Percentiles rank a stretch among this genome's conserved stretches.
phyloP scores from a whole-genome alignment of 2,329 filamentous ascomycete genomes.

The Colletotrichum paranaense region DNA sequence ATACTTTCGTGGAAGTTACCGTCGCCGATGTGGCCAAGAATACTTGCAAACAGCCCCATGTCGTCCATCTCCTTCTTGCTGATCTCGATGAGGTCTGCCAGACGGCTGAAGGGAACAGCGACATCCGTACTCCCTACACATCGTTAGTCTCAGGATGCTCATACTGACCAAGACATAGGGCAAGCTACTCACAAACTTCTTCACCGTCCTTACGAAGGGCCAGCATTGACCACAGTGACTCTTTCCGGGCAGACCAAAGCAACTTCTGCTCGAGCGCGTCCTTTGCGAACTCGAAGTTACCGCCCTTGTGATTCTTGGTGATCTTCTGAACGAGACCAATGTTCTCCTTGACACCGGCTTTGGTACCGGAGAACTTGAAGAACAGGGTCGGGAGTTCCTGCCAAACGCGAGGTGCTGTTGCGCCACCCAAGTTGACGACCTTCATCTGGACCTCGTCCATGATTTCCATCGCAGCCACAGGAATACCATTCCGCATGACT shows the following conservation, averaged over 20 bases:
- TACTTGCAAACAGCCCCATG: constrained; percentile 86
- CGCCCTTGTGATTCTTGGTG: constrained; percentile 72
- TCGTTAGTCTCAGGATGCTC: constrained; percentile 7
- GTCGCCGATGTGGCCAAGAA: constrained; percentile 91
- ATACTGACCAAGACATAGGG: not conserved
- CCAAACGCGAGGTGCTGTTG: constrained; percentile 77
- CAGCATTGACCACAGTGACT: constrained; percentile 86
- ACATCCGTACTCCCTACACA: constrained; percentile 80
- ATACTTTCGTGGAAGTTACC: constrained; percentile 96
- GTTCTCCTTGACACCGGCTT: constrained; percentile 81
- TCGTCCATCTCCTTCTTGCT: constrained; percentile 92
- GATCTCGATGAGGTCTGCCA: constrained; percentile 82
- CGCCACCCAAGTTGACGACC: constrained; percentile 80
- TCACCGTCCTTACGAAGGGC: constrained; percentile 73
- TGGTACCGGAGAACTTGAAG: constrained; percentile 88
- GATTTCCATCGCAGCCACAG: constrained; percentile 83
- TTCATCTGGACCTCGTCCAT: constrained; percentile 92
- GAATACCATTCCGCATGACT: constrained; percentile 80
- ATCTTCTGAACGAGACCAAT: constrained; percentile 76
- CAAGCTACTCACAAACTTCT: constrained; percentile 73
- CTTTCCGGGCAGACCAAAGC: constrained; percentile 84
- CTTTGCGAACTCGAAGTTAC: constrained; percentile 80
- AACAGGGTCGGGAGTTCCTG: constrained; percentile 82
- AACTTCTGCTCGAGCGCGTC: constrained; percentile 77
- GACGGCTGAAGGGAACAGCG: constrained; percentile 80